Evolutionary conservation across 2,329 filamentous ascomycete species (phyloP), one percentile per base, ranked within the genome.

Genomic region (Diaporthe citriasiana): DNA sequence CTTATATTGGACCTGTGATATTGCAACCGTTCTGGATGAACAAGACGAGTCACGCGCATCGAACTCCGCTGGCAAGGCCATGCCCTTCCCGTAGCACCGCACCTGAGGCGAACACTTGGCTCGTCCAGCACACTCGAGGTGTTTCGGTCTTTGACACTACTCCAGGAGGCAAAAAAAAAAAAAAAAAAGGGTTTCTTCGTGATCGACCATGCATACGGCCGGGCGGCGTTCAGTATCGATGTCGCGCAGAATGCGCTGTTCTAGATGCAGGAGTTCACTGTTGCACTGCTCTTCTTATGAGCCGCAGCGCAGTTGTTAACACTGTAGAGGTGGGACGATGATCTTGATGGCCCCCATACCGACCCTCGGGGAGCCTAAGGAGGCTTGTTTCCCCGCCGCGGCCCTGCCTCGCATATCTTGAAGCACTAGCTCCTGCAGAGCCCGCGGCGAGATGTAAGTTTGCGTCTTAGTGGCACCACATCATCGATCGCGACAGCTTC

Each of bases 1-100:
- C 2, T 53, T 35, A 51, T 68, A 53, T 51, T 53, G 30, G 47
- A 68, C 30, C n/a, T 27, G 33, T 68, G 45, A 68, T 53, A 53
- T 68, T 68, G 47, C 63, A 68, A 68, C 30, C 63, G 33, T 53
- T 53, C 53, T 40, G 63, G 63, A 68, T 27, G 63, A 68, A 68
- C 45, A 6, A 51, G 45, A 4, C 60, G 45, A 50, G 51, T 66
- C 45, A 35, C 19, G 60, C 22, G 45, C 45, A 66, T 40, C 9
- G 33, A n/a, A 17, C 15, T 27, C 22, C 3, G 45, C 35, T 25
- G n/a, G 30, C 63, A 50, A 40, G 22, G n/a, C 47, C 33, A 40
- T 22, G 30, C 45, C 13, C 3, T 47, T n/a, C 19, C 30, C 30
- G 38, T 22, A 27, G 33, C 30, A 51, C 6, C 33, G 22, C 13